Evolutionary conservation across 2,329 filamentous ascomycete species (phyloP).

Genomic region (Calonectria pteridis): DNA sequence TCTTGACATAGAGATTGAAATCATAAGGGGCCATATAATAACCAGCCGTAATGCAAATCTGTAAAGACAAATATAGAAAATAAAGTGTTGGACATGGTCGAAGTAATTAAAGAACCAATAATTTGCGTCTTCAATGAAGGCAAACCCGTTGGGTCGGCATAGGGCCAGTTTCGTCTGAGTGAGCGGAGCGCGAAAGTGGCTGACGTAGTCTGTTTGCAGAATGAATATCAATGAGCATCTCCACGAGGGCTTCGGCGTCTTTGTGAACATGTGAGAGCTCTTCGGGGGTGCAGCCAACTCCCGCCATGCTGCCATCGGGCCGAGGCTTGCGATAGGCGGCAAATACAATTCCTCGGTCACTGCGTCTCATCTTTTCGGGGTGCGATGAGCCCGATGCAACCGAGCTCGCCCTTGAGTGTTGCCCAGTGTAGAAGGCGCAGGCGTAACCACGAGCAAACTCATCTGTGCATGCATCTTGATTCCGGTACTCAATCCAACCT

Average conservation of each 20-base stretch:
- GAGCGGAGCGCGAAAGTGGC: constrained; percentile 39
- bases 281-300: constrained; percentile 49
- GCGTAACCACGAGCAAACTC: constrained; percentile 66
- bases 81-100: constrained; percentile 14
- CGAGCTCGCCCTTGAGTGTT: constrained; percentile 46
- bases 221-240: constrained; percentile 65
- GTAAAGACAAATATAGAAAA: background rate
- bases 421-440: constrained; percentile 64
- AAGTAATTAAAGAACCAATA: constrained; percentile 9
- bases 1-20: constrained; percentile 42
- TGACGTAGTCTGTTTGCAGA: constrained; percentile 53
- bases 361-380: constrained; percentile 39
- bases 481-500: constrained; percentile 67
- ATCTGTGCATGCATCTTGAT: constrained; percentile 54
- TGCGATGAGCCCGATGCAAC: constrained; percentile 43
- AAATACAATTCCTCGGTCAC: constrained; percentile 67
- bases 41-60: background rate
- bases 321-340: constrained; percentile 66
- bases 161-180: constrained; percentile 54
- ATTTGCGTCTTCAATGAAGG: background rate
- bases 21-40: constrained; percentile 19
- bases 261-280: constrained; percentile 61
- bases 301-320: constrained; percentile 51
- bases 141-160: constrained; percentile 48
- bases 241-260: constrained; percentile 66